phyloP scores from a whole-genome alignment of 441 rosid species.

The Melastoma candidum region DNA sequence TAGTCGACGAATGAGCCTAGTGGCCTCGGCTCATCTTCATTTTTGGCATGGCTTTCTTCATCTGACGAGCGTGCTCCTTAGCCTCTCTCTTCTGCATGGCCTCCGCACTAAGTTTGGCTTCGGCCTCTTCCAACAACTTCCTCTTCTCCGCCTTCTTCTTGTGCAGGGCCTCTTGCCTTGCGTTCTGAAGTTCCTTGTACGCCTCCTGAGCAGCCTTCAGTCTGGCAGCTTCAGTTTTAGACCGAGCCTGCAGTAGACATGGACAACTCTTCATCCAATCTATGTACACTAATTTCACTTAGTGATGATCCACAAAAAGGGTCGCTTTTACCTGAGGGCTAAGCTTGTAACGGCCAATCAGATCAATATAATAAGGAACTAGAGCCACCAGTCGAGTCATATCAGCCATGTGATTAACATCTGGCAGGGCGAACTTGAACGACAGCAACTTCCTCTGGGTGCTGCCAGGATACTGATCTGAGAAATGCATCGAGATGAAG shows the following conservation, averaged over 20 bases:
- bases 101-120: conserved; percentile 80
- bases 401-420: conserved; percentile 66
- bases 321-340: conserved; percentile 58
- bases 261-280: not conserved
- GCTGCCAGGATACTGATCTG: conserved; percentile 70
- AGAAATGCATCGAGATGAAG: conserved; percentile 92
- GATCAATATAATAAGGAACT: conserved; percentile 83
- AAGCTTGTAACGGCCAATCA: conserved; percentile 89
- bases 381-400: conserved; percentile 76
- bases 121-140: conserved; percentile 77
- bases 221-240: conserved; percentile 68
- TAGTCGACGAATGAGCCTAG: conserved; percentile 20
- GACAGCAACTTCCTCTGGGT: conserved; percentile 68
- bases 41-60: conserved; percentile 76
- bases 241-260: conserved; percentile 45
- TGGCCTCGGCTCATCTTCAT: conserved; percentile 82
- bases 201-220: conserved; percentile 79
- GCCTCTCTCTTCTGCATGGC: conserved; percentile 79
- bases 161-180: conserved; percentile 88
- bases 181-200: conserved; percentile 71
- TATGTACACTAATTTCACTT: too few species aligned
- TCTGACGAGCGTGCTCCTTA: conserved; percentile 78
- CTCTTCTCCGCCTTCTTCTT: conserved; percentile 79
- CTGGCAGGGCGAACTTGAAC: conserved; percentile 90
- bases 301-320: not conserved